Evolutionary conservation across 75 land plant species (phyloP), one percentile per base, ranked within the genome.

Genomic region (Sequoia sempervirens): DNA sequence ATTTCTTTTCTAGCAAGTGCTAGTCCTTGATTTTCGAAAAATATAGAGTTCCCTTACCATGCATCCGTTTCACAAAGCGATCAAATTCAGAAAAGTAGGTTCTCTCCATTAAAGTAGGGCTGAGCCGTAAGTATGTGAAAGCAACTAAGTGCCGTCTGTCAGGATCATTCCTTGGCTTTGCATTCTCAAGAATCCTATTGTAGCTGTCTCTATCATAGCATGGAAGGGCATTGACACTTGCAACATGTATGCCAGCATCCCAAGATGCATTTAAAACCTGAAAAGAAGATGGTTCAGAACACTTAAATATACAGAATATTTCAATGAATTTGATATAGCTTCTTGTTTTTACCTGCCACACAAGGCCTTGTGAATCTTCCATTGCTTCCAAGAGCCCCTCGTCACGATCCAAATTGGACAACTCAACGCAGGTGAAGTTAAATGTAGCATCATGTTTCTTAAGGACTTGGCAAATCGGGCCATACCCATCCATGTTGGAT

Each of bases 251-350:
- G 38, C 93, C 96, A 26, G 87, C 84, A 80, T 95, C 96, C 98
- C 97, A 93, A 26, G 99, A 97, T 23, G 91, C 85, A 89, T 92
- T 97, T 13, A 93, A 53, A 79, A 95, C 92, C 98, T 97, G 89
- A n/a, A 85, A 50, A 81, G 32, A 83, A 75, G 84, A 88, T 66
- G 38, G 84, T 83, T 85, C 86, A 50, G 36, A 53, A 37, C 40
- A 86, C 32, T 37, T 7, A 12, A 53, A 45, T 53, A 10, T 32
- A 58, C 28, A 87, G 78, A 61, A 61, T 34, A 32, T 64, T 82
- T 23, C 32, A 82, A 43, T 8, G 32, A 56, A n/a, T 30, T 7
- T 14, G 2, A 41, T 12, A 78, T 11, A 45, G 46, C 7, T 43
- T n/a, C 26, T 45, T 45, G 80, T 41, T 18, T 56, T 64, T 56